Evolutionary conservation across 164 flowering plant genomes (phyloP).

Genomic region (Umbellularia californica): DNA sequence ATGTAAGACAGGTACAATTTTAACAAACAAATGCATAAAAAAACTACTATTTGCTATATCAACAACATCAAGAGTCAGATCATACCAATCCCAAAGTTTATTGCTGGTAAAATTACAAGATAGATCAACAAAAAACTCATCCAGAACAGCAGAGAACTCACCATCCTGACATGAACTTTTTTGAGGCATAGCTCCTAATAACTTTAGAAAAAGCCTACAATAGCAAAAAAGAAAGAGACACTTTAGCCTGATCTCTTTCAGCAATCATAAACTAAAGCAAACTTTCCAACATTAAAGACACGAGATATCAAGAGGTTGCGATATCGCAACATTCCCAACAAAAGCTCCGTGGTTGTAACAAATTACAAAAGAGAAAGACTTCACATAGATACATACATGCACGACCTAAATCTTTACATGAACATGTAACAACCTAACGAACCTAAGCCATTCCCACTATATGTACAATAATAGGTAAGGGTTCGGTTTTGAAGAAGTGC

Average conservation of each 20-base stretch:
- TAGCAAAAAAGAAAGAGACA: neutral
- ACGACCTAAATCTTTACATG: neutral
- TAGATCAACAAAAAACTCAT: neutral
- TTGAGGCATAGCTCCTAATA: slow-evolving; percentile 61
- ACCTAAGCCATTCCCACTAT: too few relatives aligned
- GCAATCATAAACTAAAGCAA: neutral
- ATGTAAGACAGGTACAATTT: too few relatives aligned
- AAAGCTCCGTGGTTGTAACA: neutral
- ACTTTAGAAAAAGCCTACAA: slow-evolving; percentile 51
- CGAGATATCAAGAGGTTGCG: neutral
- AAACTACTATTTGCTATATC: too few relatives aligned
- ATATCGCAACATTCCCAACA: neutral
- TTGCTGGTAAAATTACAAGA: neutral
- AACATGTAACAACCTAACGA: too few relatives aligned
- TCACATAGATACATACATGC: neutral
- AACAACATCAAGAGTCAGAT: too few relatives aligned
- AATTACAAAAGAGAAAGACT: slow-evolving; percentile 1
- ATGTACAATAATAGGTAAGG: too few relatives aligned
- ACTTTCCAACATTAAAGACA: neutral
- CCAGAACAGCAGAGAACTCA: slow-evolving; percentile 17
- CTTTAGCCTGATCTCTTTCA: neutral
- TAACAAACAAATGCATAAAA: too few relatives aligned
- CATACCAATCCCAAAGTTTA: too few relatives aligned
- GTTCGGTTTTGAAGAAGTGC: too few relatives aligned
- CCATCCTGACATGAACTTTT: slow-evolving; percentile 77